Conservation (phyloP, 768 basidiomycete species). For the Mrakia blollopis region DNA sequence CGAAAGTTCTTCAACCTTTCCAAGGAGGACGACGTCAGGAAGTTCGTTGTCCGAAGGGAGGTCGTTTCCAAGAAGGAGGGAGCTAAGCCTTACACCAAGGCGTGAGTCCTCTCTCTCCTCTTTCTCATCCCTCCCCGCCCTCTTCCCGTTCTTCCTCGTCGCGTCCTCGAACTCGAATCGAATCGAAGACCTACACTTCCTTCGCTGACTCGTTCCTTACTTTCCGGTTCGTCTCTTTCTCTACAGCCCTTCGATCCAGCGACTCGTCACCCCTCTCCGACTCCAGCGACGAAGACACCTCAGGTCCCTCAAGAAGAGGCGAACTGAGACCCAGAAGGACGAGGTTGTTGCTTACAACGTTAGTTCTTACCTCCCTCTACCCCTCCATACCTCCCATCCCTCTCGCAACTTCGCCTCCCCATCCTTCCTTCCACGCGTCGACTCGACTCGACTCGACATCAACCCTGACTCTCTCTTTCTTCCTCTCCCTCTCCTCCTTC, state of each 20-base stretch:
- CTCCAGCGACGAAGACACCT: slow-evolving; percentile 95
- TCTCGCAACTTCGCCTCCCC: slow-evolving; percentile 18
- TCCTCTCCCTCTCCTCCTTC: not conserved
- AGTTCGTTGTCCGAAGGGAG: slow-evolving; percentile 91
- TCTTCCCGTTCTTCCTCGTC: not conserved
- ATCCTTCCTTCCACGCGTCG: too few species aligned
- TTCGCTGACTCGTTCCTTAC: not conserved
- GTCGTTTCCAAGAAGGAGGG: slow-evolving; percentile 81
- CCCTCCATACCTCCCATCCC: not conserved
- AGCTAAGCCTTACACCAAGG: slow-evolving; percentile 94
- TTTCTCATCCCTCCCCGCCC: not conserved
- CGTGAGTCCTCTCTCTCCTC: slow-evolving; percentile 49
- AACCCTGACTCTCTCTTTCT: not conserved
- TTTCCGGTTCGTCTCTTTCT: slow-evolving; percentile 19
- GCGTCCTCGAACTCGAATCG: too few species aligned
- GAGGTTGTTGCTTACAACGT: slow-evolving; percentile 80
- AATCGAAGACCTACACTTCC: too few species aligned
- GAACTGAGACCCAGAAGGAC: slow-evolving; percentile 86
- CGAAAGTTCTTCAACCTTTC: slow-evolving; percentile 92
- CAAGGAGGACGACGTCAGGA: slow-evolving; percentile 97
- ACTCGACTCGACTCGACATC: too few species aligned
- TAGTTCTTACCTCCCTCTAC: not conserved
- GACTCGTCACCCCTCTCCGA: slow-evolving; percentile 88
- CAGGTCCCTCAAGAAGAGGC: slow-evolving; percentile 77
- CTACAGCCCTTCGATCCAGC: slow-evolving; percentile 86